Percentiles rank a stretch among this genome's conserved stretches.
Evolutionary conservation across 768 basidiomycete genomes (phyloP).

Genomic region (Gloeostereum incarnatum): DNA sequence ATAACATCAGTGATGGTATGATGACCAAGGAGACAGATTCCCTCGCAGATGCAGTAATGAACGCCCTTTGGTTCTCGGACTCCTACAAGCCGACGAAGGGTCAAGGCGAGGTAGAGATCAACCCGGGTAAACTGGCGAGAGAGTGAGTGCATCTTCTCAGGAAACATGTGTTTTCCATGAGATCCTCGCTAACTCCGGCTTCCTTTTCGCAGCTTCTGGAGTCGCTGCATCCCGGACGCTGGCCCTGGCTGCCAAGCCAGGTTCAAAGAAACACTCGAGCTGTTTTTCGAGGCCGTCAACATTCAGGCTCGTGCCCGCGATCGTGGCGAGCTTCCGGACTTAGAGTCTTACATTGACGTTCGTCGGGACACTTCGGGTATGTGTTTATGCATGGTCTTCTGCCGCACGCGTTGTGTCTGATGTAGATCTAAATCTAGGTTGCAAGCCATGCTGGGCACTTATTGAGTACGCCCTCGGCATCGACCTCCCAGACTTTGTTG

Average conservation of each 20-base stretch:
- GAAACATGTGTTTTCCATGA: no score
- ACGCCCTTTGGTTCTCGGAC: conserved; percentile 51
- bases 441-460: conserved; percentile 69
- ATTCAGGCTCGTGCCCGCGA: conserved; percentile 54
- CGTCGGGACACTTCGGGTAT: conserved; percentile 66
- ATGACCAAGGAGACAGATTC: conserved; percentile 50
- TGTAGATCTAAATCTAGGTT: no score
- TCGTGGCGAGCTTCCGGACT: conserved; percentile 45
- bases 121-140: conserved; percentile 55
- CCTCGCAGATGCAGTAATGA: conserved; percentile 61
- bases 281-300: conserved; percentile 62
- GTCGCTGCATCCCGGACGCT: conserved; percentile 48
- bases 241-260: conserved; percentile 52
- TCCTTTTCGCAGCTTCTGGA: conserved; percentile 46
- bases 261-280: conserved; percentile 59
- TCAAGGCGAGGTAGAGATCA: conserved; percentile 31
- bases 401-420: neutral
- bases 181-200: conserved; percentile 5
- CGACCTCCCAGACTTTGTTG: conserved; percentile 62
- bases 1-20: conserved; percentile 77
- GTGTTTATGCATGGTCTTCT: conserved; percentile 1
- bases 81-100: conserved; percentile 37
- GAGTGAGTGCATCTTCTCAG: conserved; percentile 42
- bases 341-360: conserved; percentile 65
- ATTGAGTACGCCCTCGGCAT: conserved; percentile 69